Evolutionary conservation across 768 basidiomycete genomes (phyloP).

Genomic region (Pleurotus tuoliensis): DNA sequence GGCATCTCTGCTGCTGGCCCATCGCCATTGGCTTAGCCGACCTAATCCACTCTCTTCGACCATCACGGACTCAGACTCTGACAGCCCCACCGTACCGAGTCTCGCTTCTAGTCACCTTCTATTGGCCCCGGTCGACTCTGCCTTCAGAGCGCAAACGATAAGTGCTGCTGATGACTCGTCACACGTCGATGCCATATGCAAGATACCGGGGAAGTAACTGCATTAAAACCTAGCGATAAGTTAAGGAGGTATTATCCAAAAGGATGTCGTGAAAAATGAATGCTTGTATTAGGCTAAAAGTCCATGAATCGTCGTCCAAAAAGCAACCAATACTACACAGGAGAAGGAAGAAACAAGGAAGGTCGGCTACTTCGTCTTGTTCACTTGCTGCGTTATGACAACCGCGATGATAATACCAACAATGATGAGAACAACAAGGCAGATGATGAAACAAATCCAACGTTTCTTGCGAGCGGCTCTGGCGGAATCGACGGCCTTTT

Average conservation of each 20-base stretch:
- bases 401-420: conserved; percentile 60
- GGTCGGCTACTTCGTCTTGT: conserved; percentile 28
- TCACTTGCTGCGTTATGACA: conserved; percentile 43
- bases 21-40: background rate
- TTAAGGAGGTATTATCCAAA: conserved; percentile 2
- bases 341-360: conserved; percentile 10
- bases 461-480: conserved; percentile 90
- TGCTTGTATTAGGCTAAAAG: conserved; percentile 1
- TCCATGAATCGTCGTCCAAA: conserved; percentile 1
- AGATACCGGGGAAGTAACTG: background rate
- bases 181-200: background rate
- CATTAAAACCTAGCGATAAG: background rate
- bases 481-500: conserved; percentile 84
- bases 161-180: no score
- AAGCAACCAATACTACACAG: conserved; percentile 3
- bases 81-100: no score
- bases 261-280: background rate
- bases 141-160: no score
- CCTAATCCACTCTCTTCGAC: background rate
- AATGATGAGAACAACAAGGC: conserved; percentile 62
- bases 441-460: conserved; percentile 92
- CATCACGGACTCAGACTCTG: background rate
- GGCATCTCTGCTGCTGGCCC: background rate
- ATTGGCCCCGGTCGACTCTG: no score
- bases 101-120: no score